Evolutionary conservation across 202 grass and related monocot species (phyloP), one percentile per base, ranked within the genome.

Genomic region (Setaria viridis): DNA sequence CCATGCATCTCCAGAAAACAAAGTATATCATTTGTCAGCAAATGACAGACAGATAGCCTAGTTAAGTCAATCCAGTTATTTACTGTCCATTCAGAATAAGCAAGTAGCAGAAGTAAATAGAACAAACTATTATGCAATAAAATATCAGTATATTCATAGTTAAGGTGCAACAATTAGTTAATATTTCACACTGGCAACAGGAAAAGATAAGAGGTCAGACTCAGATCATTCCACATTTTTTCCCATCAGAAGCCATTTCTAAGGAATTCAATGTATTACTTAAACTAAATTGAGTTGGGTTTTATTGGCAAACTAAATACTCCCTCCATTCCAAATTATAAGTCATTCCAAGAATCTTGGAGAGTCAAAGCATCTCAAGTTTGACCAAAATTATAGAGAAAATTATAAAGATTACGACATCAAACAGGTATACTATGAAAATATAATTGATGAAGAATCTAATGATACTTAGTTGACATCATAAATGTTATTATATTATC

Each of bases 1-100:
- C 10, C 56, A 25, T 35, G 53, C 20, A 76, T 76, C 49, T 57
- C 51, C 29, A 81, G 49, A 76, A 37, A 58, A 37, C 0, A 74
- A 81, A 87, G 37, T 17, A 74, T 58, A 20, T 37, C 19, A 46
- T 78, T 67, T 80, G 17, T 63, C 5, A 10, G 21, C 25, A 75
- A 12, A 68, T 19, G 25, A 37, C 19, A 63, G 32, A 56, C 2
- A 55, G 29, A 14, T 63, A 81, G 33, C 16, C 62, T 42, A 35
- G 33, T 34, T 64, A 64, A 81, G 60, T 62, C 0, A 35, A 54
- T 83, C 12, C 53, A 5, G 48, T 4, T 50, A 50, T 13, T 13
- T 15, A 50, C 12, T 50, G 13, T 50, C 48, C 48, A 50, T 50
- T 4, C 48, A 50, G 48, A 50, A 50, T 50, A 50, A 14, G 48